Evolutionary conservation across 371 early-diverging fungal genomes (phyloP), one percentile per base, ranked within the genome.

Genomic region (Mucor irregularis): DNA sequence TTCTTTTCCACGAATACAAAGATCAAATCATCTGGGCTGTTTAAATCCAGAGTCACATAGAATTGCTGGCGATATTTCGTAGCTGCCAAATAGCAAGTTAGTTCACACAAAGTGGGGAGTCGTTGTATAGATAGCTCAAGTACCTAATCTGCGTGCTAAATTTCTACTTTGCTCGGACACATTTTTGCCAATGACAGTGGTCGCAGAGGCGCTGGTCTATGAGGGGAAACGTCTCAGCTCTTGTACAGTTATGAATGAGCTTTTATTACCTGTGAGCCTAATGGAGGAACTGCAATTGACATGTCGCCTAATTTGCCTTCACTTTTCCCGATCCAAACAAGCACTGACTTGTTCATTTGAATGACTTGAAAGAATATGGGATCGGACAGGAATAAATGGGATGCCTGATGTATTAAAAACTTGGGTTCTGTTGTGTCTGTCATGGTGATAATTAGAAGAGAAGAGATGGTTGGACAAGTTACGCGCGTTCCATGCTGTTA

Each of bases 1-100:
- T 78, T 78, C 60, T 78, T 78, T 53, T 78, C 79, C 21, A 69
- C 61, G 61, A 78, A 78, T 10, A 68, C 72, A 53, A 68, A 45
- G 28, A 78, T 46, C 62, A 78, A 53, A 29, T 75, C 74, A 29
- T 78, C 76, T 9, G 71, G 59, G 24, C 53, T 69, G 19, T 40
- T 59, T 8, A 73, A 21, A 53, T 73, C 62, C 29, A 73, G 54
- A 33, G 72, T 75, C 13, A 78, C 61, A 48, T 62, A 73, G 26
- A 78, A 78, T 24, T 75, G 76, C 19, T 73, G 68, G 11, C 65
- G 62, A 43, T 75, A 68, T 48, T 69, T 73, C 4, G 63, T 28
- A 9, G 76, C 79, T 78, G 53, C 5, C n/a, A 26, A 5, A 55
- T 10, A 21, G 7, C 28, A 49, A 13, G 26, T 17, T 31, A 37